These are phyloP conservation scores for Diospyros kaki DNA, from an alignment of 148 eudicot species.

Conservation along the genomic window DNA sequence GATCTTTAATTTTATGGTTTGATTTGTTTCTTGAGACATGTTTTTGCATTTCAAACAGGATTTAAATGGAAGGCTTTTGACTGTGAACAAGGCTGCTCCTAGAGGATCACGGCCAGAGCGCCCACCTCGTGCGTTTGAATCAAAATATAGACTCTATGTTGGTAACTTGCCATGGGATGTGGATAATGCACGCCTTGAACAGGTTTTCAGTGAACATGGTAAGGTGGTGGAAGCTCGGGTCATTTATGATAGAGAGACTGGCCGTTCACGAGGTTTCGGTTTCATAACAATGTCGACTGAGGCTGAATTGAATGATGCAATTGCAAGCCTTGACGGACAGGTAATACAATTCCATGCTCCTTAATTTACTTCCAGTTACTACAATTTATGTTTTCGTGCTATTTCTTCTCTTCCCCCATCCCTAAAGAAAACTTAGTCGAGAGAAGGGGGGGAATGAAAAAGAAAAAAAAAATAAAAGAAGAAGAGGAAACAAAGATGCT, in stretches of 20 bases:
- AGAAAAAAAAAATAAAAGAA: too few species aligned
- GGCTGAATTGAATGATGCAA: conserved; percentile 69
- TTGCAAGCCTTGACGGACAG: conserved; percentile 78
- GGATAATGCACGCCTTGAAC: conserved; percentile 59
- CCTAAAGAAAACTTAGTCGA: too few species aligned
- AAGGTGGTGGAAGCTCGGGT: conserved; percentile 62
- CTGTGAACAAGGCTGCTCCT: conserved; percentile 92
- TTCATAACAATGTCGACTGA: conserved; percentile 79
- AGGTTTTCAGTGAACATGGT: conserved; percentile 73
- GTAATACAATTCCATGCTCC: conserved; percentile 21
- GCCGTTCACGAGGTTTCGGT: conserved; percentile 88
- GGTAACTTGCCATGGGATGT: conserved; percentile 92
- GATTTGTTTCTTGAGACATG: background rate
- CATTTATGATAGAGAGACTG: conserved; percentile 68
- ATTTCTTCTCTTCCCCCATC: too few species aligned
- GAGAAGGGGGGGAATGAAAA: too few species aligned
- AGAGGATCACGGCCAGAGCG: conserved; percentile 78
- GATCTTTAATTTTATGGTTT: background rate
- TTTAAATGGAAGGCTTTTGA: conserved; percentile 57
- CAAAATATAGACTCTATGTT: conserved; percentile 63
- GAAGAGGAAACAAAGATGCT: too few species aligned
- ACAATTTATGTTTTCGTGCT: too few species aligned
- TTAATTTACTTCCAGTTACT: too few species aligned
- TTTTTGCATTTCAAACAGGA: conserved; percentile 42
- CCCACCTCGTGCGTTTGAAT: conserved; percentile 46